Evolutionary conservation across 2,329 filamentous ascomycete genomes (phyloP), one percentile per base, ranked within the genome.

Genomic region (Graphilbum fragrans): DNA sequence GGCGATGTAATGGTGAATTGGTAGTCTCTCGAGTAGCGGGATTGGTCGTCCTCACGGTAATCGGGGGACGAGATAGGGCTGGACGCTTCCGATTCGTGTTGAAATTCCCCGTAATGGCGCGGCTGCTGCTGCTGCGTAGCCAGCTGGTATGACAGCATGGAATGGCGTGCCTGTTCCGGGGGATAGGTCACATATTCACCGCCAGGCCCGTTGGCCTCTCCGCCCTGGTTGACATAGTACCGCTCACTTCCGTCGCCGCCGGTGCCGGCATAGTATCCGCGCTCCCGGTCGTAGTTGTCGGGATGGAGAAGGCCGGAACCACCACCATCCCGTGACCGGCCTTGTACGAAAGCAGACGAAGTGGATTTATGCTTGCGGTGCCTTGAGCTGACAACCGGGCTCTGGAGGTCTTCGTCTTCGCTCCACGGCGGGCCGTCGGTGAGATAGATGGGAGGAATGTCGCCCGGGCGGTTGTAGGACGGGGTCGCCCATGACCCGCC

Each of bases 1-100:
- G 88, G 87, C 14, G 86, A 93, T 16, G 86, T 90, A 52, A 94
- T 94, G 17, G 86, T 93, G 58, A 95, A 94, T 53, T 93, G 85
- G 58, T 94, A 95, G 60, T 94, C 86, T 50, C 84, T 78, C 36
- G 86, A 93, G 60, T 88, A 94, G 53, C 87, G 77, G 42, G 80
- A 85, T 56, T 86, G 74, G 54, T 87, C 80, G 50, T 77, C 74
- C 44, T 72, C 66, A 43, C 63, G 67, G 46, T 66, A 70, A 23
- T 67, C 69, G 2, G 76, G 74, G 9, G 77, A 81, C 16, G 75
- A 78, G 35, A 67, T 64, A 23, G 65, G 59, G 58, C 73, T 77
- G 16, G 74, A 76, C 14, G 65, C 67, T 46, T 77, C 76, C 3
- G 77, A 78, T 45, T 69, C 72, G 17, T 65, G 67, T 21, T 59